Evolutionary conservation across 768 basidiomycete genomes (phyloP), one percentile per base, ranked within the genome.

Genomic region (Boletus rex-veris): DNA sequence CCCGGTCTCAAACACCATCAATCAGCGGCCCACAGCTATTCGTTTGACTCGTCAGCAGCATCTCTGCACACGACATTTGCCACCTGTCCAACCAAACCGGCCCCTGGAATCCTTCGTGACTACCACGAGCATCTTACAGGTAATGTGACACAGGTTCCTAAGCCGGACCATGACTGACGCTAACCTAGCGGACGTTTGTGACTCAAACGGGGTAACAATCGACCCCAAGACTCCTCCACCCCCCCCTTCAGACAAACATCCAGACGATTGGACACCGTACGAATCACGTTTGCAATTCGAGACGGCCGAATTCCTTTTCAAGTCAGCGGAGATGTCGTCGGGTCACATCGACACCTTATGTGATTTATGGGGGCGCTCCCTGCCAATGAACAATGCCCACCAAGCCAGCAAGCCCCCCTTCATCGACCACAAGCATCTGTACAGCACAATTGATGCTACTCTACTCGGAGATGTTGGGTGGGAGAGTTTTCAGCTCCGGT

Each of bases 391-490:
- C 7, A 5, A 14, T 33, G 33, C 9, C 26, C 26, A 26, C 26
- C 26, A 26, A 26, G 26, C 26, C 26, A 33, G 33, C 33, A 33
- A 14, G 12, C 19, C 45, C n/a, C 45, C 45, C 3, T 35, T 46
- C 5, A 16, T 24, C 4, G 21, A 58, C 24, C 52, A 58, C 18
- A 58, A 51, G 18, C 40, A 58, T 0, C n/a, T 58, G 3, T 46
- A 58, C 9, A 3, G 14, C 0, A 53, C 51, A 5, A 76, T 80
- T 30, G 73, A 79, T 53, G 51, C 56, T 0, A 76, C 70, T 9
- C 49, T 40, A 7, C 45, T 67, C 28, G 74, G 75, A 2, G 71
- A 73, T 39, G 63, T 68, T 16, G 67, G 71, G 0, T 80, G 77
- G 76, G 18, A 67, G 4, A 62, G 57, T 3, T 73, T 78, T 16